Conservation (phyloP, 129 eudicot species). For the Helianthus annuus region HanXRQr2.0-SUNRISE NC_035440.2:21551327-21551826, state of each 20-base stretch:
- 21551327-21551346: conserved; percentile 75
- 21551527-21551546: conserved; percentile 63
- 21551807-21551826: conserved; percentile 96
- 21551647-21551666: conserved; percentile 39
- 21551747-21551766: conserved; percentile 53
- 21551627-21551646: conserved; percentile 62
- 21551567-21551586: conserved; percentile 61
- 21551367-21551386: conserved; percentile 77
- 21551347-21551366: conserved; percentile 86
- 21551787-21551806: conserved; percentile 91
- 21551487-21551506: conserved; percentile 45
- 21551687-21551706: too few species aligned
- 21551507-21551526: conserved; percentile 40
- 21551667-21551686: not conserved
- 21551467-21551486: conserved; percentile 83
- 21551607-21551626: conserved; percentile 64
- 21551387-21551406: conserved; percentile 58
- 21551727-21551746: conserved; percentile 42
- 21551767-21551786: conserved; percentile 67
- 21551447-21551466: conserved; percentile 46
- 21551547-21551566: conserved; percentile 67
- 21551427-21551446: conserved; percentile 68
- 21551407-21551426: conserved; percentile 66
- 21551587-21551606: conserved; percentile 57
- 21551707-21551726: conserved; percentile 41